Base-by-base conservation (phyloP, 2,329 filamentous ascomycete species). In the Neonectria hederae region DNA sequence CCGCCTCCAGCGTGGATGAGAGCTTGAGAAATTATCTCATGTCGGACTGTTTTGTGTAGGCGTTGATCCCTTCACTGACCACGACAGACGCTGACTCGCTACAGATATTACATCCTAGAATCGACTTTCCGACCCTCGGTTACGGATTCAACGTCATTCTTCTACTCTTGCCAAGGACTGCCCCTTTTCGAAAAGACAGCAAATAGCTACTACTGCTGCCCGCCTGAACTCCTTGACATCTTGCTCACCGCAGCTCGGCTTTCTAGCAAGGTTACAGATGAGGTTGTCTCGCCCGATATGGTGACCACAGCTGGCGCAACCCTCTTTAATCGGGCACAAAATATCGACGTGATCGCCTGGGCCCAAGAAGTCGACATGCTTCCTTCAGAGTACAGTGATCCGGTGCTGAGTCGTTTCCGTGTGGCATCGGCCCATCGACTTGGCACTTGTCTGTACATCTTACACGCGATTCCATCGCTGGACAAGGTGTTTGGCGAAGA, bases 191-290 rank as follows among this genome's bases (percentile, higher is more conserved):
- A 75, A 8, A 77, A 78, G 43, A 79, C 81, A 10, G 76, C 79
- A 2, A 81, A 83, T 45, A 83, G 81, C 66, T 84, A 84, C 55
- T 76, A 84, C 30, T 83, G 83, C 67, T 83, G 79, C 22, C 81
- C 82, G 1, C 80, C 83, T 0, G 75, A 78, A 2, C 77, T 84
- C 2, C 74, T 85, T 24, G 76, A 81, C 46, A 80, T 83, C 2
- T 75, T 84, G 32, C 75, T 84, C 8, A 72, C 77, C 4, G 82
- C 83, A 4, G 80, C 81, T 3, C 77, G 77, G 45, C 69, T 85
- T 1, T 81, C 79, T 2, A 77, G 77, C 32, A 68, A 69, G 13
- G 65, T 67, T 6, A 65, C 66, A 5, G 70, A 70, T 7, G 66
- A 76, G n/a, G 66, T 72, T 21, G 68, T 73, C 5, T 76, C 72